These are phyloP conservation scores for Paraleonurus japonicus DNA, from an alignment of 257 asterid species.

Conservation along the genomic window DNA sequence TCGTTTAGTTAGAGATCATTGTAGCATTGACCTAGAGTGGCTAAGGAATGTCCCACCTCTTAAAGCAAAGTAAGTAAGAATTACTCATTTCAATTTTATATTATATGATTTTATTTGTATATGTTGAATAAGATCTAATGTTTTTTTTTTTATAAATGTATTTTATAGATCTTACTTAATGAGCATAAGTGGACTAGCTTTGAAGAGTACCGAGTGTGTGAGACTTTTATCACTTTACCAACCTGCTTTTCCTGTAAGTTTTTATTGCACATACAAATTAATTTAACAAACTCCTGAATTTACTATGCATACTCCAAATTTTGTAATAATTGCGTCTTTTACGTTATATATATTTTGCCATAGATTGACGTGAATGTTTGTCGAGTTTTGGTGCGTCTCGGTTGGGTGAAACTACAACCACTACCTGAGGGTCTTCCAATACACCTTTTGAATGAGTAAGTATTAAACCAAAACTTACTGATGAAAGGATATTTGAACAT, in stretches of 20 bases:
- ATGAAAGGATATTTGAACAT: not conserved
- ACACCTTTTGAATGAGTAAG: conserved; percentile 54
- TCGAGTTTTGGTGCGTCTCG: conserved; percentile 58
- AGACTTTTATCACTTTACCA: conserved; percentile 61
- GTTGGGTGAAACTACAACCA: conserved; percentile 70
- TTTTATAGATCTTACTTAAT: conserved; percentile 50
- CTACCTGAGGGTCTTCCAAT: conserved; percentile 47
- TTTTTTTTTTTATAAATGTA: not conserved
- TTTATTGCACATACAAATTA: not conserved
- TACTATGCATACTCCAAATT: too few relatives aligned
- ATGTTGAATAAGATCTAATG: not conserved
- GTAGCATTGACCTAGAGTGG: conserved; percentile 66
- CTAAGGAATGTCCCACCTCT: conserved; percentile 53
- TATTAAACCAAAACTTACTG: not conserved
- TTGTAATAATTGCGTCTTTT: not conserved
- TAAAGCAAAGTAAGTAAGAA: conserved; percentile 42
- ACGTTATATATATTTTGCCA: not conserved
- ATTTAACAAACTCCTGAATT: not conserved
- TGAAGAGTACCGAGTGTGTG: conserved; percentile 76
- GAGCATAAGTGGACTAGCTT: conserved; percentile 55
- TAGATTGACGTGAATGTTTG: conserved; percentile 72
- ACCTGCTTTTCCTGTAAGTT: conserved; percentile 66
- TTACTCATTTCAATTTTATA: not conserved
- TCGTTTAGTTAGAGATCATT: conserved; percentile 46
- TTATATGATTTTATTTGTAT: not conserved